Conservation (phyloP, 192 early-diverging fungal species). For the Coemansia sp. region DNA sequence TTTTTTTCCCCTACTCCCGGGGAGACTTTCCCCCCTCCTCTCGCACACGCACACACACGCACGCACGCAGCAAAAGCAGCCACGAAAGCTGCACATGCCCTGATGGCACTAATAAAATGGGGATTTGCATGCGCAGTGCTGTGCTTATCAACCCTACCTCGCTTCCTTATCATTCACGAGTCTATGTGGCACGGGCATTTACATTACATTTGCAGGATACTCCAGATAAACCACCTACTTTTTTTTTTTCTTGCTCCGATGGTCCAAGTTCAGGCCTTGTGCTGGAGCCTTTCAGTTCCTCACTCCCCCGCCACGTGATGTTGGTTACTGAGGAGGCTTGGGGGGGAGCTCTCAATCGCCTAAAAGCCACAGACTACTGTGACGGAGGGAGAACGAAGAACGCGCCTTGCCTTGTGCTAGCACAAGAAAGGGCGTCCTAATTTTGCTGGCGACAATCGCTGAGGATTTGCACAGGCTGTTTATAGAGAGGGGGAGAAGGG, state of each 20-base stretch:
- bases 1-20: neutral
- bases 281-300: too few species aligned
- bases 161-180: neutral
- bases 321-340: neutral
- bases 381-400: neutral
- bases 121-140: neutral
- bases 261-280: too few species aligned
- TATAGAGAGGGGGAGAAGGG: neutral
- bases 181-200: neutral
- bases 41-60: neutral
- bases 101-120: neutral
- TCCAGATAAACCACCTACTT: neutral
- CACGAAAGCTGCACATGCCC: neutral
- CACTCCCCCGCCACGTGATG: too few species aligned
- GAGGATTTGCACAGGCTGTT: neutral
- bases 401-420: neutral
- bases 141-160: neutral
- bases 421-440: neutral
- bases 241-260: too few species aligned
- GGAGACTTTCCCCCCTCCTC: neutral
- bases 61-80: too few species aligned
- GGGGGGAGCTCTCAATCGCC: neutral
- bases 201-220: neutral
- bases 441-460: neutral
- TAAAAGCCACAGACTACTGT: neutral